Evolutionary conservation across 306 rosid genomes (phyloP).

Genomic region (Lablab purpureus): DNA sequence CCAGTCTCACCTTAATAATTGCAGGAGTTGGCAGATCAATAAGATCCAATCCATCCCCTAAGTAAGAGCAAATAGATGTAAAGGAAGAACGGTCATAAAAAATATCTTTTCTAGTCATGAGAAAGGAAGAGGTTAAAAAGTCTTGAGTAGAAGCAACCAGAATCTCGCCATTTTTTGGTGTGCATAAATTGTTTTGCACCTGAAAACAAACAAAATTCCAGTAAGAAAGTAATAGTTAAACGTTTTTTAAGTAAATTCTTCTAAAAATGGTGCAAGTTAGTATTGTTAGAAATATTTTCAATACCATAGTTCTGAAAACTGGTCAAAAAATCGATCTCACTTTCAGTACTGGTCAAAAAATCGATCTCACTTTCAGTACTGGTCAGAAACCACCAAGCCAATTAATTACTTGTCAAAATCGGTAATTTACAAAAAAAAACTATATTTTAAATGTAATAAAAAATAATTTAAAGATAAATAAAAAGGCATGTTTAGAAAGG

Average conservation of each 20-base stretch:
- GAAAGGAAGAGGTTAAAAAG: constrained; percentile 93
- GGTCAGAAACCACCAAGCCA: no score
- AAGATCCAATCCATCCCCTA: constrained; percentile 87
- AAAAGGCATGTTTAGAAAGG: no score
- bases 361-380: no score
- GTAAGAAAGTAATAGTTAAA: constrained; percentile 18
- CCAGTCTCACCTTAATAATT: constrained; percentile 71
- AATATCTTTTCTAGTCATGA: constrained; percentile 90
- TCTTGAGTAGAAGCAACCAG: constrained; percentile 98
- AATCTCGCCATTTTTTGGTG: constrained; percentile 98
- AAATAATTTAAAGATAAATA: no score
- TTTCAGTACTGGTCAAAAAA: no score
- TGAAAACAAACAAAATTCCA: constrained; percentile 50
- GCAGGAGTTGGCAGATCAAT: constrained; percentile 96
- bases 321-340: no score
- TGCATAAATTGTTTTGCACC: constrained; percentile 98
- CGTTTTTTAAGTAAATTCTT: constrained; percentile 7
- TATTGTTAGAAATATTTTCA: not conserved
- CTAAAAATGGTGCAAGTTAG: not conserved
- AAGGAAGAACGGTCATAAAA: constrained; percentile 95
- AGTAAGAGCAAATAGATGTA: constrained; percentile 86
- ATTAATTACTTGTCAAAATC: no score
- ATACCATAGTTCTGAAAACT: not conserved
- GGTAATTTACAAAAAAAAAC: no score
- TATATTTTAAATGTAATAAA: no score